These are phyloP conservation scores for Fusarium tuaranense DNA, from an alignment of 2,329 filamentous ascomycete species.

Conservation along the genomic window DNA sequence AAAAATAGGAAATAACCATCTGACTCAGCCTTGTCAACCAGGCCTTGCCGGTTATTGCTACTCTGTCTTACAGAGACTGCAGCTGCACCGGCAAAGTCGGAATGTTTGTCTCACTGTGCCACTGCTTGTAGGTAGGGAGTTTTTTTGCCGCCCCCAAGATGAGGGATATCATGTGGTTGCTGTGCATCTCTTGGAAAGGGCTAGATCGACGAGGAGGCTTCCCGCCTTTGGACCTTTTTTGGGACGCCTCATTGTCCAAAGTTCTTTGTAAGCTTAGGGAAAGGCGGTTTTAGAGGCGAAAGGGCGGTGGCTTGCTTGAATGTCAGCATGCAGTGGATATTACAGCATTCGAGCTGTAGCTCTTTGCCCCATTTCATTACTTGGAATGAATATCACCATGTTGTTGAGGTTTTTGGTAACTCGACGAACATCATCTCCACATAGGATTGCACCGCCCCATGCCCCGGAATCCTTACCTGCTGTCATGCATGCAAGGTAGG, in stretches of 20 bases:
- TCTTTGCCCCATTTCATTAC: neutral
- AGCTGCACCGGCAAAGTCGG: neutral
- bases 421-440: fast-evolving
- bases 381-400: neutral
- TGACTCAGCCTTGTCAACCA: conserved; percentile 18
- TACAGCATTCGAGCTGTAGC: neutral
- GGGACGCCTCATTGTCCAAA: conserved; percentile 9
- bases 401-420: neutral
- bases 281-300: neutral
- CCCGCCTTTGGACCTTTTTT: neutral
- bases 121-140: neutral
- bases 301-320: neutral
- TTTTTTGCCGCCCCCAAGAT: neutral
- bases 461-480: neutral
- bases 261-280: conserved; percentile 8
- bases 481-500: conserved; percentile 2
- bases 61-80: neutral
- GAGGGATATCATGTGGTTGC: neutral
- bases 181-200: neutral
- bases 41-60: neutral
- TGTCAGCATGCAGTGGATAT: neutral
- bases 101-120: neutral
- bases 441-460: neutral
- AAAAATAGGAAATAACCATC: neutral
- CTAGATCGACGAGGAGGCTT: neutral